Evolutionary conservation across 2,329 filamentous ascomycete species (phyloP).

Genomic region (Aspergillus pseudoglaucus): DNA sequence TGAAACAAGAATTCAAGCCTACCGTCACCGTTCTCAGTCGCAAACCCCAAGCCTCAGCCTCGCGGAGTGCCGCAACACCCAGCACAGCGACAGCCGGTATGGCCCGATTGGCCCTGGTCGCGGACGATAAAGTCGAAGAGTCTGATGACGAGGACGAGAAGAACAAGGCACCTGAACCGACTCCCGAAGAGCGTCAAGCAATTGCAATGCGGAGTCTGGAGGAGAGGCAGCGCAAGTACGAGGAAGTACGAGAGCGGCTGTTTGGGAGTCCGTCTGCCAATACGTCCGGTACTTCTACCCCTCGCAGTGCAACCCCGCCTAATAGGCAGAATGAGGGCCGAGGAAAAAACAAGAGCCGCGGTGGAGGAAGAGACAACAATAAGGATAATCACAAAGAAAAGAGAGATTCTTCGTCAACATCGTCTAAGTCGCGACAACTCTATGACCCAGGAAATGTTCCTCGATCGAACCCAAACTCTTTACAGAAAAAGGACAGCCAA

Average conservation of each 20-base stretch:
- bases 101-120: constrained; percentile 41
- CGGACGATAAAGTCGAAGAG: constrained; percentile 52
- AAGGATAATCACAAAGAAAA: constrained; percentile 24
- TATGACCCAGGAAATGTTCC: constrained; percentile 69
- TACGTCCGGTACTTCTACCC: constrained; percentile 53
- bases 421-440: constrained; percentile 50
- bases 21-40: constrained; percentile 79
- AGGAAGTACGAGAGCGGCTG: constrained; percentile 79
- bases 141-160: constrained; percentile 53
- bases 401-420: constrained; percentile 35
- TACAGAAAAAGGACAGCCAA: constrained; percentile 39
- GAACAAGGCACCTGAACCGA: constrained; percentile 56
- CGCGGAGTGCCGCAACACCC: constrained; percentile 40
- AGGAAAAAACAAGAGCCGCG: constrained; percentile 44
- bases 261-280: constrained; percentile 56
- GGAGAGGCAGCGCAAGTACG: constrained; percentile 85
- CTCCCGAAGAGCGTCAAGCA: constrained; percentile 68
- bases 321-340: constrained; percentile 27
- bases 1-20: constrained; percentile 69
- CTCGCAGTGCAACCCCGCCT: constrained; percentile 58
- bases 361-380: constrained; percentile 38
- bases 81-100: constrained; percentile 38
- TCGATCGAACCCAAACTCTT: constrained; percentile 52
- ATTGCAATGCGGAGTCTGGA: constrained; percentile 74
- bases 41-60: constrained; percentile 60